Conservation (phyloP, 2,329 filamentous ascomycete genomes). For the Leptographium flavum region DNA sequence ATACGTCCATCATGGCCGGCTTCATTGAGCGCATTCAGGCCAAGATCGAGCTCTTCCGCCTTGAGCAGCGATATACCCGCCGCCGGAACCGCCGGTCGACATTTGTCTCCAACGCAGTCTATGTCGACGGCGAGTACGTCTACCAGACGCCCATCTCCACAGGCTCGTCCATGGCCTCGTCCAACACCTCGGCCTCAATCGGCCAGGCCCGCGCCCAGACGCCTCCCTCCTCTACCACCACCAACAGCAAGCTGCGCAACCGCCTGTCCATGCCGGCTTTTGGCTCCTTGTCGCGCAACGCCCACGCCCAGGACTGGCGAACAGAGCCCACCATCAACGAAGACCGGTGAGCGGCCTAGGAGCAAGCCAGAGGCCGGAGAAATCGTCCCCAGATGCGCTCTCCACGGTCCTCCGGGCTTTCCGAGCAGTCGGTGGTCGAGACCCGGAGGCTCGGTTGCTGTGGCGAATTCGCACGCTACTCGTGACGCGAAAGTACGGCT, state of each 20-base stretch:
- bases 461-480: background rate
- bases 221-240: conserved; percentile 15
- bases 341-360: background rate
- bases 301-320: conserved; percentile 25
- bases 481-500: background rate
- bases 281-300: conserved; percentile 24
- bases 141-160: conserved; percentile 52
- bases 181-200: conserved; percentile 26
- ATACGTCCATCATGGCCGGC: conserved; percentile 19
- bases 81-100: conserved; percentile 75
- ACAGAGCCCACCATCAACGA: conserved; percentile 12
- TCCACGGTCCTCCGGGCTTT: background rate
- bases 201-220: conserved; percentile 16
- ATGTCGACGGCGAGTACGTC: conserved; percentile 92
- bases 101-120: conserved; percentile 77
- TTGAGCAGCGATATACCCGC: conserved; percentile 89
- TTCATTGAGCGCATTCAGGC: conserved; percentile 47
- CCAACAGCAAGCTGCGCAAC: conserved; percentile 27
- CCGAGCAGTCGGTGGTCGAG: background rate
- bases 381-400: no score
- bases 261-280: conserved; percentile 44
- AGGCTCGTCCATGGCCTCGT: conserved; percentile 36
- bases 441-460: background rate
- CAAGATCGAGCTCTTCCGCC: conserved; percentile 79
- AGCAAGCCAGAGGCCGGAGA: no score